Base-by-base conservation (phyloP, 345 rosid genomes). In the Pseudoturritis turrita region DNA sequence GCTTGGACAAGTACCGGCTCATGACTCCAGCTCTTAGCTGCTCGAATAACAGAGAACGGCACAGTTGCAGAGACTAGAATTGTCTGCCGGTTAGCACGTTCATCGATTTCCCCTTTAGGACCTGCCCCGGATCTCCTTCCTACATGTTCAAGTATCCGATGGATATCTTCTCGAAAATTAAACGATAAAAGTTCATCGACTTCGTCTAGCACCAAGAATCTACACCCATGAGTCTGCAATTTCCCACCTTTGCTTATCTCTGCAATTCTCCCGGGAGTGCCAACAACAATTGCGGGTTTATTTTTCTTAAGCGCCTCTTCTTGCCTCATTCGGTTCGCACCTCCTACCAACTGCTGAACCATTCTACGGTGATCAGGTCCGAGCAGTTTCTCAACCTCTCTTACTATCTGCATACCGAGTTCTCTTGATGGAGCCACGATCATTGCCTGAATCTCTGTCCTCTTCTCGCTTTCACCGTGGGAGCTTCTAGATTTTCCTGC, bases 261-360 rank as follows among this genome's bases (percentile, higher is more conserved):
- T 6, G 97, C 93, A 64, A 91, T 86, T 66, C 97, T 84, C 17
- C 99, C 97, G 10, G 99, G 99, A 15, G 96, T 91, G 56, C 96
- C 99, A 10, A 91, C 96, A 57, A 95, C 86, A 63, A 95, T 95
- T 17, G 84, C 80, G 0, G 96, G 99, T 65, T 95, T 91, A 62
- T 91, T 91, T 79, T 95, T 95, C 88, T 85, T 91, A 10, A 95
- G 89, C 17, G 92, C 96, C 77, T 95, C 99, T 81, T 95, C 97
- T 83, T 95, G 99, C 81, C 99, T 83, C 73, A 88, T 83, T 65
- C 89, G 85, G 76, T 94, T 94, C 1, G 97, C 98, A 72, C 98
- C 98, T 55, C 97, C 98, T 7, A 95, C 97, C 74, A 91, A 89
- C 72, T 95, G 99, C 78, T 89, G 96, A 81, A 95, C 97, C 46